Evolutionary conservation across 192 early-diverging fungal genomes (phyloP), one percentile per base, ranked within the genome.

Genomic region (Pilaira anomala): DNA sequence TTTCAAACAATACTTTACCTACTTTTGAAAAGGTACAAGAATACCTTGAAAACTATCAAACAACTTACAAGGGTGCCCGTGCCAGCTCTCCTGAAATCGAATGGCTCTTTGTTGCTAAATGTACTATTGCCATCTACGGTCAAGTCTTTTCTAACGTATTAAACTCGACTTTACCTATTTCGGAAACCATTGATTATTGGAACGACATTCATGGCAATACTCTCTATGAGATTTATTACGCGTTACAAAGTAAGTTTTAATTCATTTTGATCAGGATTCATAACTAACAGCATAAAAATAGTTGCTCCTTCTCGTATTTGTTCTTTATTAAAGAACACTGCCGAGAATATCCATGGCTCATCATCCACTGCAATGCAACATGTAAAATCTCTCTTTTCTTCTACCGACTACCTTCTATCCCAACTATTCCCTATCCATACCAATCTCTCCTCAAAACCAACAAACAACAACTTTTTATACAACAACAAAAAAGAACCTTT

Each of bases 131-230:
- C 2, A 72, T 87, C 16, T 83, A 91, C 54, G 85, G 80, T 2
- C 78, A 78, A 22, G 61, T 84, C 0, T 68, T 88, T 12, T 74
- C 77, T 28, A 76, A 74, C 11, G 76, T 91, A 9, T 65, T 91
- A 28, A 75, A 82, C 19, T 66, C 80, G 0, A 83, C 81, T 14
- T 66, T 91, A 48, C 86, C 86, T 7, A 49, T 89, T 30, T 76
- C 81, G 2, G 73, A 77, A 19, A 79, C 86, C 41, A 83, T 89
- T 41, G 67, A 83, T 44, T 91, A 88, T 63, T 91, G 89, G 89
- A 75, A 80, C 46, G 63, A 77, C 0, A 72, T 84, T 28, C 73
- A 76, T 33, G 77, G 77, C 28, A 80, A 73, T 25, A 51, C 65
- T 4, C 19, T 76, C 7, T 69, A 77, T 62, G 72, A 67, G 57